These are phyloP conservation scores for Fusarium protoensiforme DNA, from an alignment of 2,329 filamentous ascomycete genomes.

Conservation along the genomic window DNA sequence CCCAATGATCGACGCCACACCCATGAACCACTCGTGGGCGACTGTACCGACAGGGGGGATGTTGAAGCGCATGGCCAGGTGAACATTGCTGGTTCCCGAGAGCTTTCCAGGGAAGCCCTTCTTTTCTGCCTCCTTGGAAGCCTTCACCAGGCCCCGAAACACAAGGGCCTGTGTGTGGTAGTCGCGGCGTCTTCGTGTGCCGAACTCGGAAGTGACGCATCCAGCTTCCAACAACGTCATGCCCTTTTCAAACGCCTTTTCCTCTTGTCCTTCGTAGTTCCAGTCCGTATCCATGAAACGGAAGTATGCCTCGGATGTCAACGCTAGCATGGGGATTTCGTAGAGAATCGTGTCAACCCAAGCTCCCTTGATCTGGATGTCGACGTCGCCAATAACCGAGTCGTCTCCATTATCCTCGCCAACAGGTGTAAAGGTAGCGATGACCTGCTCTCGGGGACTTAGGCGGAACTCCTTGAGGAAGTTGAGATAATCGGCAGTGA, in stretches of 20 bases:
- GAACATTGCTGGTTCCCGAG: slow-evolving; percentile 93
- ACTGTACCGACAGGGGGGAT: slow-evolving; percentile 87
- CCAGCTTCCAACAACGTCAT: slow-evolving; percentile 80
- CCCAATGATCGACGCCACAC: slow-evolving; percentile 88
- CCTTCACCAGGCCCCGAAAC: slow-evolving; percentile 84
- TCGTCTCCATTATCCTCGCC: slow-evolving; percentile 69
- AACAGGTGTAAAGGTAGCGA: slow-evolving; percentile 71
- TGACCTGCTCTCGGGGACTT: slow-evolving; percentile 82
- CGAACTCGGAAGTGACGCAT: slow-evolving; percentile 94
- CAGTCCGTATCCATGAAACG: slow-evolving; percentile 95
- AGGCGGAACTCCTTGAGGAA: slow-evolving; percentile 87
- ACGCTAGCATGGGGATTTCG: slow-evolving; percentile 91
- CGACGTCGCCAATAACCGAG: slow-evolving; percentile 77
- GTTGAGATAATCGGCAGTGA: slow-evolving; percentile 79
- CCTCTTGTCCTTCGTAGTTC: slow-evolving; percentile 87
- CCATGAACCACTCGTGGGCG: slow-evolving; percentile 99
- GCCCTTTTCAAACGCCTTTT: slow-evolving; percentile 86
- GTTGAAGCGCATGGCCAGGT: slow-evolving; percentile 93
- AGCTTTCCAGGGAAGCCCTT: slow-evolving; percentile 78
- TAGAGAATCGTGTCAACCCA: slow-evolving; percentile 98
- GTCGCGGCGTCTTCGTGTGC: slow-evolving; percentile 86
- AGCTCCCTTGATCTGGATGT: slow-evolving; percentile 80
- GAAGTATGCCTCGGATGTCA: slow-evolving; percentile 97
- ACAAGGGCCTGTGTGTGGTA: slow-evolving; percentile 96
- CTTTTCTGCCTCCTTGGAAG: slow-evolving; percentile 75